A percentile compares a stretch with the other conserved stretches of the same genome.
Evolutionary conservation across 176 grass and related monocot species (phyloP).

Genomic region (Juncus effusus): DNA sequence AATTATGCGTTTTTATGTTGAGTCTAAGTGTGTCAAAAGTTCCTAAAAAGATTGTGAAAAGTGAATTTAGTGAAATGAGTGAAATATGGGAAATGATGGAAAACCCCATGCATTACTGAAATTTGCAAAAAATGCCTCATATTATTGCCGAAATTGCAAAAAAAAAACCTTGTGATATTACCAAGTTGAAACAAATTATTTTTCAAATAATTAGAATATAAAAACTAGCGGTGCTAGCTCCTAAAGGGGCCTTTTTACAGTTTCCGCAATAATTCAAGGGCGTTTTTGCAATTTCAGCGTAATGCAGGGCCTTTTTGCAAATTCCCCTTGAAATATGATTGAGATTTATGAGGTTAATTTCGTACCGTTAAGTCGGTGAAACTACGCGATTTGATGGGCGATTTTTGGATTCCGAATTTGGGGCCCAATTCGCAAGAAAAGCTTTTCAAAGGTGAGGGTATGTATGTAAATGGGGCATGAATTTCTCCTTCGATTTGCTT

Average conservation of each 20-base stretch:
- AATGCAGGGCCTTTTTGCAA: too few relatives aligned
- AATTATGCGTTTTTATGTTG: too few relatives aligned
- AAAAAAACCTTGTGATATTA: background rate
- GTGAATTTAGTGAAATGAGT: too few relatives aligned
- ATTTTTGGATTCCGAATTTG: constrained; percentile 23
- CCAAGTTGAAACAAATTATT: constrained; percentile 5
- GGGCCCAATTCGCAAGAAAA: constrained; percentile 44
- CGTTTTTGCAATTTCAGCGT: too few relatives aligned
- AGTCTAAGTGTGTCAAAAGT: too few relatives aligned
- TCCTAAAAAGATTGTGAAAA: too few relatives aligned
- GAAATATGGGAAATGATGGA: too few relatives aligned
- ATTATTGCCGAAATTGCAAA: background rate
- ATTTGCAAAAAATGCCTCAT: too few relatives aligned
- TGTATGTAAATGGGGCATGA: background rate
- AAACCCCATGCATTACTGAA: too few relatives aligned
- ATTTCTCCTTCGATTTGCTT: constrained; percentile 19
- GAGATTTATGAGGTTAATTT: background rate
- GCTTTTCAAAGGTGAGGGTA: constrained; percentile 29
- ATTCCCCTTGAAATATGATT: too few relatives aligned
- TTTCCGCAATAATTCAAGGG: too few relatives aligned
- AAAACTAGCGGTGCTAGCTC: background rate
- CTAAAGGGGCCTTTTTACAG: too few relatives aligned
- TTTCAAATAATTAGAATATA: background rate
- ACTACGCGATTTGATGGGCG: constrained; percentile 27
- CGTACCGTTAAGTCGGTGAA: constrained; percentile 33